Percentiles rank a stretch among this genome's conserved stretches.
Evolutionary conservation across 352 stramenopile genomes (phyloP).

Genomic region (Phytopythium mirpurense): DNA sequence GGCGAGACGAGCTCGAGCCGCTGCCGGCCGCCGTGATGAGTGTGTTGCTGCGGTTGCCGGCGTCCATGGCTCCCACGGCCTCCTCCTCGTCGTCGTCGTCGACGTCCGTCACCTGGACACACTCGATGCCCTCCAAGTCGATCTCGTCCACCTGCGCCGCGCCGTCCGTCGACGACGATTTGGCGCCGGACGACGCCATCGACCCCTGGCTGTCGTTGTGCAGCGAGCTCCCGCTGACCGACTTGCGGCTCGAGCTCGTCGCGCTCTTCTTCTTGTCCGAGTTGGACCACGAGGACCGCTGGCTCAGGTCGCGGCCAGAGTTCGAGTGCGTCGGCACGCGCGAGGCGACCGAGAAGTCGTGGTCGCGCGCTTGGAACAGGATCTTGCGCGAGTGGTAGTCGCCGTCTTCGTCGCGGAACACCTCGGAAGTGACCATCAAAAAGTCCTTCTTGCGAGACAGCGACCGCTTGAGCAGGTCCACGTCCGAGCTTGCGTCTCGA

Average conservation of each 20-base stretch:
- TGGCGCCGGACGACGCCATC: constrained; percentile 40
- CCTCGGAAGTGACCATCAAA: constrained; percentile 87
- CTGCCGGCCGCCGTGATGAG: constrained; percentile 10
- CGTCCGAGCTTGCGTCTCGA: constrained; percentile 34
- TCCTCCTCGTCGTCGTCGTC: constrained; percentile 75
- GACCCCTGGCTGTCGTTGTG: constrained; percentile 33
- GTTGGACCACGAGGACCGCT: constrained; percentile 32
- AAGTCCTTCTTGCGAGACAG: constrained; percentile 88
- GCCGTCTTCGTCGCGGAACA: constrained; percentile 81
- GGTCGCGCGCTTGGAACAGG: constrained; percentile 78
- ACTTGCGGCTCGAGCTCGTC: constrained; percentile 28
- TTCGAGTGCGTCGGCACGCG: constrained; percentile 67
- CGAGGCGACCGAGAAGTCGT: constrained; percentile 84
- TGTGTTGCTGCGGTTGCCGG: constrained; percentile 10
- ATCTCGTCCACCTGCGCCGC: constrained; percentile 36
- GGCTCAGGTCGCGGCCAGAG: constrained; percentile 44
- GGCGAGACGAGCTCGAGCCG: constrained; percentile 23
- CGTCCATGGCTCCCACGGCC: constrained; percentile 27
- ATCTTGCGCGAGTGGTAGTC: constrained; percentile 88
- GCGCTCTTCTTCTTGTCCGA: constrained; percentile 31
- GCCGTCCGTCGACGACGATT: constrained; percentile 29
- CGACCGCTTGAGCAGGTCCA: constrained; percentile 76
- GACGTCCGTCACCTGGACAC: constrained; percentile 68
- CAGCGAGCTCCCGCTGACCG: constrained; percentile 30
- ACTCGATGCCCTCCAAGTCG: constrained; percentile 74